Conservation (phyloP, 331 rosid genomes). For the Pyrus hybrid region DNA sequence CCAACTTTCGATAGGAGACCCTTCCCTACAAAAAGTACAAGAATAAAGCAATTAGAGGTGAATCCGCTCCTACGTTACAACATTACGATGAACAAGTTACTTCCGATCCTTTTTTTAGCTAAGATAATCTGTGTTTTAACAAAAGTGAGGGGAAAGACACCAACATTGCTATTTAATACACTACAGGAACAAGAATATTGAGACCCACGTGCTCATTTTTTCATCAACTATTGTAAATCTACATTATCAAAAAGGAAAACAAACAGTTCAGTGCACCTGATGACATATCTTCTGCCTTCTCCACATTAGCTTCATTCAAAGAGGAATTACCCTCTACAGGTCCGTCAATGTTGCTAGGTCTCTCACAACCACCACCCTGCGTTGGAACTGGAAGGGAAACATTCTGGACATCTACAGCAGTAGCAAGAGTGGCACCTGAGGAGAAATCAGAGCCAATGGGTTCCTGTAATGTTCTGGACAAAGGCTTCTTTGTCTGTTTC, state of each 20-base stretch:
- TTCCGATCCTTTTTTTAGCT: neutral
- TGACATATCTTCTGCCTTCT: conserved; percentile 57
- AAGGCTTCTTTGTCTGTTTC: conserved; percentile 60
- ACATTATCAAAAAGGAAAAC: neutral
- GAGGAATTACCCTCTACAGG: conserved; percentile 57
- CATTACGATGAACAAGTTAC: neutral
- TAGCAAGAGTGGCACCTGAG: conserved; percentile 83
- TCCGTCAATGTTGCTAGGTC: conserved; percentile 50
- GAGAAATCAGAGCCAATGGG: conserved; percentile 76
- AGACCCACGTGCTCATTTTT: neutral
- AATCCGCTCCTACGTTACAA: neutral
- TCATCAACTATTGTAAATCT: neutral
- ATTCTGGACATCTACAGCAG: conserved; percentile 46
- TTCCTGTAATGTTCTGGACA: conserved; percentile 52
- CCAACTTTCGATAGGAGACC: conserved; percentile 55
- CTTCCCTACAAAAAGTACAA: conserved; percentile 45
- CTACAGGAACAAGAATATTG: neutral
- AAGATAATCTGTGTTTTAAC: neutral
- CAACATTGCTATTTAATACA: neutral
- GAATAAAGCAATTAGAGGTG: conserved; percentile 19
- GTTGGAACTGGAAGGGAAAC: conserved; percentile 37
- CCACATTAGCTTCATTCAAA: conserved; percentile 51
- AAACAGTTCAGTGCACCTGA: conserved; percentile 47
- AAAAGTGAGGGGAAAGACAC: neutral
- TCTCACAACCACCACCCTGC: conserved; percentile 50